Evolutionary conservation across 1,284 basidiomycete genomes (phyloP), one percentile per base, ranked within the genome.

Genomic region (Leccinum ponderosum): DNA sequence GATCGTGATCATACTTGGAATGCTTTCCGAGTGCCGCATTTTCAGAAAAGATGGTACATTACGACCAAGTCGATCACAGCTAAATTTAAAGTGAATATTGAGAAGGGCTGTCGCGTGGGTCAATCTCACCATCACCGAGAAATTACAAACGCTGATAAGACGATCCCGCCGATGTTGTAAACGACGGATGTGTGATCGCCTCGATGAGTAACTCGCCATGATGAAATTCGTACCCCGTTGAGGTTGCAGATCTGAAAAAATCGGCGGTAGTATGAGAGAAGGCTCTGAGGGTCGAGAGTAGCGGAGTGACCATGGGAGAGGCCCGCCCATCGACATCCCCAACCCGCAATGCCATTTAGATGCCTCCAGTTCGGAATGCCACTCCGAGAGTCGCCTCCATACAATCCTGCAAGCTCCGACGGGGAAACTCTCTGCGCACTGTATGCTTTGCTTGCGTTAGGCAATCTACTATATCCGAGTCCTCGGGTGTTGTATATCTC

Each of bases 121-220:
- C 11, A 53, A 57, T 27, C 85, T 75, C 68, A 93, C 91, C 90
- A 71, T 94, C 93, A 42, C 93, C 93, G 2, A 95, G 80, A 68
- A 93, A 94, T 66, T 95, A 93, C 9, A 94, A 78, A 9, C 93
- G 82, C 65, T 95, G 89, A 72, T 95, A 95, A 1, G 90, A 91
- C 6, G 83, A 77, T 8, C 80, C 82, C 4, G 82, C 81, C 2
- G 77, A 78, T 25, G 77, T 69, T 12, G 78, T 78, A 68, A 90
- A 91, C 0, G 91, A 92, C 0, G 92, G 88, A 70, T 95, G 93
- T 0, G 90, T 93, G 33, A 93, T 75, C 5, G 92, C 92, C 73
- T 94, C 90, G 7, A 87, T 69, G 15, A 95, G 75, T 9, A 94
- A 73, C 53, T 80, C 76, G 6, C 83, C 81, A 42, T 84, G 79